Evolutionary conservation across 225 moss, liverwort and hornwort species (phyloP).

Genomic region (Polytrichum commune): DNA sequence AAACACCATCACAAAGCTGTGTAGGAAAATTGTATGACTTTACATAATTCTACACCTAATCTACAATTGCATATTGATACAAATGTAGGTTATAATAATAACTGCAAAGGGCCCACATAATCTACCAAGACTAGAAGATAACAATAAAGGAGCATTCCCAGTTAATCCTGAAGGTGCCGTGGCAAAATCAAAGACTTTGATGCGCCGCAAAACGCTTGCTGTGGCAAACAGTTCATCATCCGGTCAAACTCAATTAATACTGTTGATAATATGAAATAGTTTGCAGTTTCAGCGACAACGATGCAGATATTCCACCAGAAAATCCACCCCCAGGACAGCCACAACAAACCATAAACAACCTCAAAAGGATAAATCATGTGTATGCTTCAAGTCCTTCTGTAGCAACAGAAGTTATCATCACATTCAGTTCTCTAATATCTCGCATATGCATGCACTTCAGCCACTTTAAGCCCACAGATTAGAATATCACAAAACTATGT

Average conservation of each 20-base stretch:
- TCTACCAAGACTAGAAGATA: background rate
- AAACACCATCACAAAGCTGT: too few relatives aligned
- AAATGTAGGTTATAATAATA: too few relatives aligned
- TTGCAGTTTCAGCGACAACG: conserved; percentile 12
- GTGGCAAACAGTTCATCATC: conserved; percentile 95
- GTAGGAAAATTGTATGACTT: too few relatives aligned
- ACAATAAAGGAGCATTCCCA: background rate
- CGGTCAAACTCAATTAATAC: conserved; percentile 98
- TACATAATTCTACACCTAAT: too few relatives aligned
- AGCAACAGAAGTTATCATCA: too few relatives aligned
- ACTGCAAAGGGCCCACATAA: background rate
- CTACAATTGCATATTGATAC: too few relatives aligned
- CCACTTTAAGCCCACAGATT: too few relatives aligned
- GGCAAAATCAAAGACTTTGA: conserved; percentile 89
- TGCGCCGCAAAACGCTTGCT: conserved; percentile 89
- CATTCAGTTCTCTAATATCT: too few relatives aligned
- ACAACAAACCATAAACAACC: conserved; percentile 3
- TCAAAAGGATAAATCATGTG: background rate
- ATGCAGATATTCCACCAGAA: background rate
- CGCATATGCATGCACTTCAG: too few relatives aligned
- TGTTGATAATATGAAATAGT: conserved; percentile 29
- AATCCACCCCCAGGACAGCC: background rate
- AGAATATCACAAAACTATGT: too few relatives aligned
- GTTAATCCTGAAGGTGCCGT: conserved; percentile 32
- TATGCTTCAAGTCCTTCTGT: too few relatives aligned